These are phyloP conservation scores for Fagopyrum homotropicum DNA, from an alignment of 148 eudicot species.

Conservation along the genomic window DNA sequence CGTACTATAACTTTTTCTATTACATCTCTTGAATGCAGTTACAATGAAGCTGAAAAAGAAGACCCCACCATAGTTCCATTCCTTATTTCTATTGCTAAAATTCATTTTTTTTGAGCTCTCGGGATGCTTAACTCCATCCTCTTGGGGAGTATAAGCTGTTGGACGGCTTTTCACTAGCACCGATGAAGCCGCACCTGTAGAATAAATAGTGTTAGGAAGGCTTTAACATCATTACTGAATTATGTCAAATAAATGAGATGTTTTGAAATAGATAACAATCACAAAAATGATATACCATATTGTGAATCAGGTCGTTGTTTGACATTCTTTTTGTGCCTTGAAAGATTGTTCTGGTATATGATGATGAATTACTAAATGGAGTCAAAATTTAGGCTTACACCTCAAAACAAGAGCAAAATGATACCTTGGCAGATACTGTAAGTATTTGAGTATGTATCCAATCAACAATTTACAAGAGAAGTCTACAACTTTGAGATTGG, in stretches of 20 bases:
- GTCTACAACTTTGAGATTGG: constrained; percentile 72
- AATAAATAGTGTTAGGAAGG: background rate
- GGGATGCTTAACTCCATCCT: constrained; percentile 32
- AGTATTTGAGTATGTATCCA: constrained; percentile 78
- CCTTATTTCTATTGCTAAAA: constrained; percentile 67
- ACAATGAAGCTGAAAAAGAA: constrained; percentile 43
- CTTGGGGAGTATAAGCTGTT: constrained; percentile 17
- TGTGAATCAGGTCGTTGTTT: constrained; percentile 54
- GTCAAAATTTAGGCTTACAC: background rate
- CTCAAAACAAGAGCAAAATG: background rate
- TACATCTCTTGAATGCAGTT: constrained; percentile 46
- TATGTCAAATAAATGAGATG: background rate
- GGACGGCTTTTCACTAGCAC: constrained; percentile 39
- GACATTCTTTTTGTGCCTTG: constrained; percentile 64
- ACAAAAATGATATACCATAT: constrained; percentile 52
- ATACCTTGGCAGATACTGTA: constrained; percentile 75
- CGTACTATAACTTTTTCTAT: constrained; percentile 34
- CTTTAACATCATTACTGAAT: background rate
- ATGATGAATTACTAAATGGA: background rate
- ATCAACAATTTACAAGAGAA: constrained; percentile 67
- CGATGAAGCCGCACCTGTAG: constrained; percentile 39
- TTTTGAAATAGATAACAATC: background rate
- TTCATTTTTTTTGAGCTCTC: constrained; percentile 50
- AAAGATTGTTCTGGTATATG: constrained; percentile 57
- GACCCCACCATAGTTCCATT: constrained; percentile 60